phyloP scores from a whole-genome alignment of 2,329 filamentous ascomycete genomes.

The Fusarium chaquense region DNA sequence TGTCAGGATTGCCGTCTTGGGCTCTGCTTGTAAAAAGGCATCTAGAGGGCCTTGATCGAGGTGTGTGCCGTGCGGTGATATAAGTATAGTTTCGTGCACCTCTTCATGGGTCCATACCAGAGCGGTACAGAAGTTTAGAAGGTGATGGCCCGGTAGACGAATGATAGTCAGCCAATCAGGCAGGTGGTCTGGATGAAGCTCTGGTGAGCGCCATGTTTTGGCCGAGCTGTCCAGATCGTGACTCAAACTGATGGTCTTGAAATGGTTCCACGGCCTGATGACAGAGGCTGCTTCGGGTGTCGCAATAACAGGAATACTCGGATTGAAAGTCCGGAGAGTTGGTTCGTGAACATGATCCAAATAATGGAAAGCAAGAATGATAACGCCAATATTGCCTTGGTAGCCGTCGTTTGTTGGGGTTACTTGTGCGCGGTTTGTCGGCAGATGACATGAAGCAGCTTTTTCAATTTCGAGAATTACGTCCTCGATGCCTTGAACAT shows the following conservation, averaged over 20 bases:
- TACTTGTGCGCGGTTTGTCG: neutral
- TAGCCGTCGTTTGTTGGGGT: neutral
- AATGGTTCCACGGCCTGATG: slow-evolving; percentile 31
- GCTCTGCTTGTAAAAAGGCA: neutral
- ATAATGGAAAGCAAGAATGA: slow-evolving; percentile 33
- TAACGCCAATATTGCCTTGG: slow-evolving; percentile 26
- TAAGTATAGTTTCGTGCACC: neutral
- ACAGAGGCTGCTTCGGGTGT: slow-evolving; percentile 20
- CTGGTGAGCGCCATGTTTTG: slow-evolving; percentile 26
- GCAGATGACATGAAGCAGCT: neutral
- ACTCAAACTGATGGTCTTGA: slow-evolving; percentile 29
- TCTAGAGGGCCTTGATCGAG: neutral
- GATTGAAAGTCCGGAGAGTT: slow-evolving; percentile 28
- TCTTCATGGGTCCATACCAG: slow-evolving; percentile 2
- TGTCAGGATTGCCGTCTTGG: neutral
- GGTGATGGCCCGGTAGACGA: neutral
- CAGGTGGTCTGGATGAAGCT: slow-evolving; percentile 6
- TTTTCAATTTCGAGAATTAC: slow-evolving; percentile 34
- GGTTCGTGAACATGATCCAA: slow-evolving; percentile 36
- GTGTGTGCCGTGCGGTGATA: neutral
- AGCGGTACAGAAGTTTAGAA: slow-evolving; percentile 1
- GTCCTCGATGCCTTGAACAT: slow-evolving; percentile 18
- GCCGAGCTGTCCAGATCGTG: slow-evolving; percentile 9
- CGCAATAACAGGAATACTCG: slow-evolving; percentile 35
- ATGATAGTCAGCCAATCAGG: neutral